A percentile compares a stretch with the other conserved stretches of the same genome.
phyloP scores from a whole-genome alignment of 2,329 filamentous ascomycete species.

The Penicillium sp. region DNA sequence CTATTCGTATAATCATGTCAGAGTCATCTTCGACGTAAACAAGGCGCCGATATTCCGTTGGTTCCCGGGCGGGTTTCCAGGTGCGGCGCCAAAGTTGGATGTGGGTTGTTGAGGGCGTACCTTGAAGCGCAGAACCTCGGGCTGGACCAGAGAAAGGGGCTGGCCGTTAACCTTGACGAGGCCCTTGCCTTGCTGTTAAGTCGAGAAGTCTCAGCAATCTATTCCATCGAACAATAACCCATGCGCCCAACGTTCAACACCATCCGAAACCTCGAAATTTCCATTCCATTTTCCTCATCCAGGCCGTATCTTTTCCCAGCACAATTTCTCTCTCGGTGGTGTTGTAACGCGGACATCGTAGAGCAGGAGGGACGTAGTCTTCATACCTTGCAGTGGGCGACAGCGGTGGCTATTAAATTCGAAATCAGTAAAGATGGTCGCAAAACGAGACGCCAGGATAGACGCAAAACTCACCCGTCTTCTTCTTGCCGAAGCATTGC shows the following conservation, averaged over 20 bases:
- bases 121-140: constrained; percentile 97
- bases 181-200: constrained; percentile 65
- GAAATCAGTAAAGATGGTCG: constrained; percentile 28
- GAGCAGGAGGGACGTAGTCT: constrained; percentile 13
- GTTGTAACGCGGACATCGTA: constrained; percentile 4
- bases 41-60: too few species aligned
- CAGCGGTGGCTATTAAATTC: constrained; percentile 60
- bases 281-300: constrained; percentile 3
- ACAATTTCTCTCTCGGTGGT: neutral
- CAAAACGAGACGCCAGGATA: constrained; percentile 3
- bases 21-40: constrained; percentile 4
- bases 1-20: constrained; percentile 37
- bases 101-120: constrained; percentile 42
- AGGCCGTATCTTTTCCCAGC: neutral
- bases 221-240: constrained; percentile 10
- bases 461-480: constrained; percentile 52
- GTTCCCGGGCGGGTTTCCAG: too few species aligned
- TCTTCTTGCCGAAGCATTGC: constrained; percentile 99
- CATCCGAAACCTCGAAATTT: constrained; percentile 8
- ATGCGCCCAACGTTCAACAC: constrained; percentile 14
- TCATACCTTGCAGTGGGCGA: constrained; percentile 87
- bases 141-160: constrained; percentile 88
- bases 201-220: constrained; percentile 25
- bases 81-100: too few species aligned
- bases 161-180: constrained; percentile 99